Evolutionary conservation across 1,284 basidiomycete genomes (phyloP).

Genomic region (Chalciporus piperatoides): DNA sequence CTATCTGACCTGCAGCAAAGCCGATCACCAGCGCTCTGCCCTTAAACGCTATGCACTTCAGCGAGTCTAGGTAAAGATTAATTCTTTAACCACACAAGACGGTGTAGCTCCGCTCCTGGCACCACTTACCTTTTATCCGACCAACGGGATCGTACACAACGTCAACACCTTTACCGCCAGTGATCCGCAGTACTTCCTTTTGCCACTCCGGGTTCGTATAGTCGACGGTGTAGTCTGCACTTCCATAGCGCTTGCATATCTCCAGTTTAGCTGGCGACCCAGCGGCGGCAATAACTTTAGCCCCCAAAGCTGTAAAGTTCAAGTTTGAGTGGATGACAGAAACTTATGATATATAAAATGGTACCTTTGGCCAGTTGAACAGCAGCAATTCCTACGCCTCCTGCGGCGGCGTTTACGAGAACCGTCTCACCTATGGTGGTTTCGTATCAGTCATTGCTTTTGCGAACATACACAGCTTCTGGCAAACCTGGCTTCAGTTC

Average conservation of each 20-base stretch:
- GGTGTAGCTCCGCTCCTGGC: slow-evolving; percentile 8
- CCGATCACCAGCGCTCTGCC: slow-evolving; percentile 90
- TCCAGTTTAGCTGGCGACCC: slow-evolving; percentile 68
- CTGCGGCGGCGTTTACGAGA: slow-evolving; percentile 84
- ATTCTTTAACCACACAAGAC: background rate
- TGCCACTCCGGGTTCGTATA: slow-evolving; percentile 72
- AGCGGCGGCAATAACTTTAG: slow-evolving; percentile 77
- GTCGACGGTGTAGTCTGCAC: slow-evolving; percentile 67
- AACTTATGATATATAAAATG: background rate
- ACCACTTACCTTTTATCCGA: slow-evolving; percentile 53
- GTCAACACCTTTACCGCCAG: slow-evolving; percentile 79
- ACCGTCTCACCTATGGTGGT: slow-evolving; percentile 73
- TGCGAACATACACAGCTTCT: background rate
- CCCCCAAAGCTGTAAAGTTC: slow-evolving; percentile 56
- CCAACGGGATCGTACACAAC: slow-evolving; percentile 92
- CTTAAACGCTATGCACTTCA: slow-evolving; percentile 95
- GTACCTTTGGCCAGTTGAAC: slow-evolving; percentile 86
- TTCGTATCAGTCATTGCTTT: slow-evolving; percentile 10
- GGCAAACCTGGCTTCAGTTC: slow-evolving; percentile 63
- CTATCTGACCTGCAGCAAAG: slow-evolving; percentile 85
- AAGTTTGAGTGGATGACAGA: slow-evolving; percentile 13
- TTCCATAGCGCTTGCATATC: slow-evolving; percentile 62
- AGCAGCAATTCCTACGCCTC: slow-evolving; percentile 90
- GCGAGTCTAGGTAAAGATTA: slow-evolving; percentile 42
- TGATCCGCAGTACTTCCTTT: slow-evolving; percentile 70